Conservation (phyloP, 2,329 filamentous ascomycete genomes). For the Esteya vermicola region DNA sequence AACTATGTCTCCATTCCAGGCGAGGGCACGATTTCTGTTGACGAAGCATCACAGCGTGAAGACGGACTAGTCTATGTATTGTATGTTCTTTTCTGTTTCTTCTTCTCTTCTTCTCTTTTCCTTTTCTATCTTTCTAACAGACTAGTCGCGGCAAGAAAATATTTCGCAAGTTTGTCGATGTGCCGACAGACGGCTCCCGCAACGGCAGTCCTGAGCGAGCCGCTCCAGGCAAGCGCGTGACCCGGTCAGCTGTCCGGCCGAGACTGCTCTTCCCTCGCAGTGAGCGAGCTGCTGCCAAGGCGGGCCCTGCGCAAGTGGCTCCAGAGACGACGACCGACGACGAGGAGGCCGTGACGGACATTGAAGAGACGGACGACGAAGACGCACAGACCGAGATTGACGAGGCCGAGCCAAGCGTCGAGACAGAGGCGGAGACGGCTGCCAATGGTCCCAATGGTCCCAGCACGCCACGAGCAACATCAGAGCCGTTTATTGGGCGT, state of each 20-base stretch:
- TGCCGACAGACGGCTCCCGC: constrained; percentile 8
- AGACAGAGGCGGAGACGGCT: constrained; percentile 21
- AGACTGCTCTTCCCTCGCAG: constrained; percentile 53
- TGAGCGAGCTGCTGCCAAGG: too few relatives aligned
- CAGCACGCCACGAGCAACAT: constrained; percentile 37
- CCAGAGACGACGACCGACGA: constrained; percentile 27
- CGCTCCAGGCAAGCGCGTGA: constrained; percentile 27
- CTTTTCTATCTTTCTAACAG: constrained; percentile 51
- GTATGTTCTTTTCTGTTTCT: constrained; percentile 46
- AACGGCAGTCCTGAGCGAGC: constrained; percentile 14
- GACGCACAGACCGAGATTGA: constrained; percentile 9
- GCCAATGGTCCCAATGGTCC: constrained; percentile 25
- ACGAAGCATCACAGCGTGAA: constrained; percentile 47
- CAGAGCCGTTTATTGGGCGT: constrained; percentile 48
- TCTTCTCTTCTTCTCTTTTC: constrained; percentile 66
- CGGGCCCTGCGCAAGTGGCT: constrained; percentile 5
- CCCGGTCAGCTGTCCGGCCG: constrained; percentile 57
- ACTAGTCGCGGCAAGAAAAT: constrained; percentile 66
- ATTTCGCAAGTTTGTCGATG: constrained; percentile 50
- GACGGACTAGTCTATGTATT: constrained; percentile 67
- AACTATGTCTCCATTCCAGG: constrained; percentile 40
- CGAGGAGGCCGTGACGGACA: constrained; percentile 45
- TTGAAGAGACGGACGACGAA: constrained; percentile 36
- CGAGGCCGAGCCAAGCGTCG: constrained; percentile 45
- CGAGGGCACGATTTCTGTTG: constrained; percentile 42